Percentiles rank a stretch among this genome's conserved stretches.
phyloP scores from a whole-genome alignment of 495 filamentous ascomycete genomes.

The Neurospora sp. region DNA sequence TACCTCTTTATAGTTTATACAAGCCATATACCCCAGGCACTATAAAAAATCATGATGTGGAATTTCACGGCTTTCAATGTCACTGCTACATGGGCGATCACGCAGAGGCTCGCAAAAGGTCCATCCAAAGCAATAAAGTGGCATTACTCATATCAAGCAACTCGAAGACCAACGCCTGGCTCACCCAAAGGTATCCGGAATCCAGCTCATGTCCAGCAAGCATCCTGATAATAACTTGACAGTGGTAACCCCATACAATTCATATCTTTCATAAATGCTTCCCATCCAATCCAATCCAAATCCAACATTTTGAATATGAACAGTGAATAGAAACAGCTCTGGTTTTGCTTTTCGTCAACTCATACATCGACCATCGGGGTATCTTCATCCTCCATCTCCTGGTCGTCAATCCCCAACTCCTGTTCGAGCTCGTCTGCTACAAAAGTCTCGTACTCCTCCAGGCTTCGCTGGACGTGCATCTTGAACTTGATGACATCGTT shows the following conservation, averaged over 20 bases:
- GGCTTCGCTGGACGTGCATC: slow-evolving; percentile 81
- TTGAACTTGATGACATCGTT: slow-evolving; percentile 99
- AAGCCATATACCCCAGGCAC: not conserved
- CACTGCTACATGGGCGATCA: not conserved
- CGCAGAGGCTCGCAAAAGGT: not conserved
- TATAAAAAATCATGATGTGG: not conserved
- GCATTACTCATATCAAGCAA: not conserved
- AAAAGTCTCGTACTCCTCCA: slow-evolving; percentile 89
- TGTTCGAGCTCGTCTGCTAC: slow-evolving; percentile 83
- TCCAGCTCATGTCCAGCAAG: slow-evolving; percentile 2
- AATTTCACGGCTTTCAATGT: not conserved
- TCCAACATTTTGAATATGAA: not conserved
- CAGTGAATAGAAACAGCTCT: slow-evolving; percentile 5
- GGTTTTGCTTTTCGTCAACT: slow-evolving; percentile 19
- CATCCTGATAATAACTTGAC: not conserved
- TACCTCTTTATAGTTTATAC: not conserved
- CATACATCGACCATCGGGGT: slow-evolving; percentile 7
- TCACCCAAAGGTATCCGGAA: not conserved
- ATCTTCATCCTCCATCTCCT: slow-evolving; percentile 27
- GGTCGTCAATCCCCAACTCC: slow-evolving; percentile 52
- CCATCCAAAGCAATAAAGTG: not conserved
- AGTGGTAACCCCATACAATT: not conserved
- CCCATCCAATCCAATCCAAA: not conserved
- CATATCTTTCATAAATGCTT: not conserved
- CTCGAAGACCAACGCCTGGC: not conserved